Evolutionary conservation across 768 basidiomycete species (phyloP), one percentile per base, ranked within the genome.

Genomic region (Paxillus involutus): DNA sequence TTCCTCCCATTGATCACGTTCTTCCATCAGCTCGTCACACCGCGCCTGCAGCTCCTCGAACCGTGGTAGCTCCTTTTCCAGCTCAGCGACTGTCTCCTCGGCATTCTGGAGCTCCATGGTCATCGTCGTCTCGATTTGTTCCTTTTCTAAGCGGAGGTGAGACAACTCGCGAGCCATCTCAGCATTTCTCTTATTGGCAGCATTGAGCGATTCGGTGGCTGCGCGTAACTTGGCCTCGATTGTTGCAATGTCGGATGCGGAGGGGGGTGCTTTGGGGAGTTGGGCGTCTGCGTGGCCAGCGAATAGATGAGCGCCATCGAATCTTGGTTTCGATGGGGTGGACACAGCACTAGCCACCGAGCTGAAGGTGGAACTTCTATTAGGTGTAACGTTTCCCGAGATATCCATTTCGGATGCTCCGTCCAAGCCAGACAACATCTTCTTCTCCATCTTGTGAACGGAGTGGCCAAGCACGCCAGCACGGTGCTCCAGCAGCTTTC

Each of bases 231-330:
- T 84, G 54, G 80, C 79, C 61, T 93, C 88, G 17, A 93, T 75
- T 6, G 75, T 67, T 13, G 72, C 53, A 8, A 84, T 69, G 52
- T 84, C 81, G 19, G 62, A 59, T 13, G 77, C 70, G 11, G 79
- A 70, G 29, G 78, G 74, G 0, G 80, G 72, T 3, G 75, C 74
- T 40, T 76, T 69, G 30, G 73, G 73, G 0, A 88, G 73, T 16
- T 88, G 72, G 5, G 89, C 80, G 42, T 84, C 79, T 4, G 80
- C 83, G 59, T 93, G 88, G 0, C 92, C 91, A 0, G 93, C 89
- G 59, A 93, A 93, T 49, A 94, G 76, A 72, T 93, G 91, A 0
- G 87, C 83, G 12, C 90, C 90, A 50, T 91, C 89, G 65, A 94
- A 94, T 37, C 82, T 83, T 9, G 73, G 61, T 40, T 75, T 77